Base-by-base conservation (phyloP, 495 filamentous ascomycete species). In the Penicillium riverlandense region DNA sequence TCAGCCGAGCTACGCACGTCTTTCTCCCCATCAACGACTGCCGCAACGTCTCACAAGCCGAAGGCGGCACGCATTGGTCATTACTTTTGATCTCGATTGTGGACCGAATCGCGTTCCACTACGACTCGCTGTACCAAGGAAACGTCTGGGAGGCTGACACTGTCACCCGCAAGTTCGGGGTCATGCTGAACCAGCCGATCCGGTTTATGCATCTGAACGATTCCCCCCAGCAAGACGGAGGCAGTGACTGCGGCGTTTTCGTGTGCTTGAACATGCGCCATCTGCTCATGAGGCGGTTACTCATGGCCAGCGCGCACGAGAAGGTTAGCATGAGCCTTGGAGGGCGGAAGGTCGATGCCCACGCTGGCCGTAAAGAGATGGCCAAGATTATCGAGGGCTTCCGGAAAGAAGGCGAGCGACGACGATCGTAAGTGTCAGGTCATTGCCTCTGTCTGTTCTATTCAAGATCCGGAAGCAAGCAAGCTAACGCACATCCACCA, bases 1-100 rank as follows among this genome's bases (percentile, higher is more conserved):
- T 98, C 69, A 59, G 63, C 38, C 74, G 74, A 12, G 85, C 89
- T 13, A 92, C 90, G 2, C 94, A 99, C 64, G 89, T 97, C 59
- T 99, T 99, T 69, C 80, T 97, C 11, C 94, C 94, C 8, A 83
- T 99, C 45, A 99, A 96, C 63, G 91, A 99, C 67, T 84, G 78
- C 53, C 77, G 77, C 8, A 84, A 89, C 48, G 78, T 85, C 40
- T 75, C 71, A 28, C 70, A 82, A 41, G 82, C 89, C 14, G 90
- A 96, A 69, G 88, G 88, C 37, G 94, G 94, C 32, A 83, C 81
- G 2, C 94, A 99, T 63, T 99, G 94, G 94, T 95, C 88, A 2
- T 71, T 99, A 6, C 81, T 99, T 0, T 74, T 99, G 32, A 90
- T 99, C 36, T 86, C 82, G 22, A 76, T 90, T 32, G 78, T 94